Base-by-base conservation (phyloP, 78 protist genomes). In the Tieghemostelium lacteum region DNA sequence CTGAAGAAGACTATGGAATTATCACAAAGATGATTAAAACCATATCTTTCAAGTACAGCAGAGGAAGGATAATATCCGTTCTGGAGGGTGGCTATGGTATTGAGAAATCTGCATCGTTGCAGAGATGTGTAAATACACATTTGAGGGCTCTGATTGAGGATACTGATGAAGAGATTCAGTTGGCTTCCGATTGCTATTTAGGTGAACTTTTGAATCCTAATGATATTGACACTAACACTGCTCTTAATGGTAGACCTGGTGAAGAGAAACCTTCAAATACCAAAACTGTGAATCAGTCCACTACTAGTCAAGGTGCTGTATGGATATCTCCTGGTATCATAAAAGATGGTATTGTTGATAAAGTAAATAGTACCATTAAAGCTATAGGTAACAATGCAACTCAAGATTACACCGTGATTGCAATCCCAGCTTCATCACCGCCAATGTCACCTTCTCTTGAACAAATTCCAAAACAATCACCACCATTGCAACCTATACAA, bases 31-130 rank as follows among this genome's bases (percentile, higher is more conserved):
- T 73, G 95, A 63, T 92, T 36, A 73, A 77, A 49, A 61, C 61
- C 1, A 83, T 92, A 0, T 92, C 92, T 20, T 88, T 65, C 64
- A 63, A 71, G n/a, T 71, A 92, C 85, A 45, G 80, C 24, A 34
- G 67, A 19, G 95, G 94, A 37, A 57, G 94, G 37, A 50, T 92
- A 31, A 77, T 92, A 37, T 78, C 91, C 1, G 95, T 92, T 2
- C 54, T 92, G 16, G 95, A 92, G 36, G 95, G 95, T 58, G 95
- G 95, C 2, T 92, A 92, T 37, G 87, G 87, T 63, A 78, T 88
- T 2, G 85, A 76, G 22, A 80, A 80, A 34, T 33, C 63, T 10
- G 70, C 66, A 8, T 69, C 88, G 3, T 24, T 88, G 3, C 83
- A 73, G 33, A 42, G 57, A 14, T 88, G 87, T 66, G 86, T 88